Evolutionary conservation across 495 filamentous ascomycete genomes (phyloP).

Genomic region (Echria macrotheca): DNA sequence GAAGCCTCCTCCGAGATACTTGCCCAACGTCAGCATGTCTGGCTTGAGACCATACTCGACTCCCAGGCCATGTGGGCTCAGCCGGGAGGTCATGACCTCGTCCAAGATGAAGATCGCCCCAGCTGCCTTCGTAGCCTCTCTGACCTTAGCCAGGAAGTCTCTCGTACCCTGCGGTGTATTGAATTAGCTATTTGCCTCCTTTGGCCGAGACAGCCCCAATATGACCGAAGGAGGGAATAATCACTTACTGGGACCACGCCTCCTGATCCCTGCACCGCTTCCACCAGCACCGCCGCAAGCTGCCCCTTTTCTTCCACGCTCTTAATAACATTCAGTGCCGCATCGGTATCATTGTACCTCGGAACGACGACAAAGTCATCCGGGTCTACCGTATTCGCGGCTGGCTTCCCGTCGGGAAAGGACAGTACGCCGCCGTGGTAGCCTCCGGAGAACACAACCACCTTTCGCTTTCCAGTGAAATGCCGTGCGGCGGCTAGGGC

Average conservation of each 20-base stretch:
- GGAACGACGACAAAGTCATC: constrained; percentile 44
- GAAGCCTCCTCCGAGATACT: constrained; percentile 59
- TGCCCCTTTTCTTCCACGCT: constrained; percentile 7
- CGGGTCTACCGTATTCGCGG: constrained; percentile 25
- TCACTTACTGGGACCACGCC: constrained; percentile 46
- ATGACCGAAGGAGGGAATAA: too few relatives aligned
- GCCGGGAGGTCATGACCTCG: constrained; percentile 59
- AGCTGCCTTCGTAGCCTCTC: constrained; percentile 26
- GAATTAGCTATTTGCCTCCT: too few relatives aligned
- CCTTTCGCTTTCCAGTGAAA: constrained; percentile 37
- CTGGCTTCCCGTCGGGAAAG: constrained; percentile 21
- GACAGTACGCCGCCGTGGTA: constrained; percentile 52
- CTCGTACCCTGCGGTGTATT: too few relatives aligned
- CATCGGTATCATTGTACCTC: constrained; percentile 45
- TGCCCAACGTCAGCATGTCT: constrained; percentile 58
- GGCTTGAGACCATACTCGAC: constrained; percentile 39
- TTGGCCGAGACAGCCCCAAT: too few relatives aligned
- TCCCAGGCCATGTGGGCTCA: constrained; percentile 45
- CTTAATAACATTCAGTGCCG: constrained; percentile 32
- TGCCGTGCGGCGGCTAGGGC: constrained; percentile 38
- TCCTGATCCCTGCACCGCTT: constrained; percentile 54
- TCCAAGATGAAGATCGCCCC: constrained; percentile 55
- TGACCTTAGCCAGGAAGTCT: constrained; percentile 39
- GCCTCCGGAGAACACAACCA: constrained; percentile 46
- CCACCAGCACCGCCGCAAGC: constrained; percentile 54